Conservation (phyloP, 2,329 filamentous ascomycete genomes). For the Grosmannia serpens region DNA sequence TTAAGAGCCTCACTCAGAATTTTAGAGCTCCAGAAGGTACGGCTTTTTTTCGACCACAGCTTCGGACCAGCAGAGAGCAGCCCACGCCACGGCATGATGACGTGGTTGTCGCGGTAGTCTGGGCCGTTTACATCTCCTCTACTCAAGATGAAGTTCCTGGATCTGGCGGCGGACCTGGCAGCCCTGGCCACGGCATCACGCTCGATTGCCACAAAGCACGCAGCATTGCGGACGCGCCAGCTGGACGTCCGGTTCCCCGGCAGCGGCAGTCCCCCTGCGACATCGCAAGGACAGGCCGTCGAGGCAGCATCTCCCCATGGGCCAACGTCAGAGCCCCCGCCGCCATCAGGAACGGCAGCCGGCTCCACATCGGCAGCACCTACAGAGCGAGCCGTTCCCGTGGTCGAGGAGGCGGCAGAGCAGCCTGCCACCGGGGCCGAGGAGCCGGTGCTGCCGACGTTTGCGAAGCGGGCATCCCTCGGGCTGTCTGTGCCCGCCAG, state of each 20-base stretch:
- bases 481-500: background rate
- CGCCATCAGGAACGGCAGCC: background rate
- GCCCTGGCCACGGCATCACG: slow-evolving; percentile 59
- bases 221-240: slow-evolving; percentile 44
- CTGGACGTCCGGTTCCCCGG: slow-evolving; percentile 18
- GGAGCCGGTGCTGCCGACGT: slow-evolving; percentile 8
- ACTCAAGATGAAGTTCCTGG: slow-evolving; percentile 45
- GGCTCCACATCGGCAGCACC: background rate
- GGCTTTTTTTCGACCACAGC: background rate
- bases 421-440: background rate
- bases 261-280: background rate
- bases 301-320: background rate
- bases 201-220: slow-evolving; percentile 52
- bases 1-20: background rate
- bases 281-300: too few relatives aligned
- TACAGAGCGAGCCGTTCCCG: background rate
- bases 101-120: background rate
- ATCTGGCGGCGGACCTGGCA: slow-evolving; percentile 56
- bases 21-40: background rate
- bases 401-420: background rate
- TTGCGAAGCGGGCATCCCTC: slow-evolving; percentile 6
- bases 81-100: background rate
- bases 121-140: background rate
- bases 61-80: background rate
- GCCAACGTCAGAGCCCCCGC: background rate